Conservation (phyloP, 176 grass and related monocot genomes). For the Thinopyrum elongatum region DNA sequence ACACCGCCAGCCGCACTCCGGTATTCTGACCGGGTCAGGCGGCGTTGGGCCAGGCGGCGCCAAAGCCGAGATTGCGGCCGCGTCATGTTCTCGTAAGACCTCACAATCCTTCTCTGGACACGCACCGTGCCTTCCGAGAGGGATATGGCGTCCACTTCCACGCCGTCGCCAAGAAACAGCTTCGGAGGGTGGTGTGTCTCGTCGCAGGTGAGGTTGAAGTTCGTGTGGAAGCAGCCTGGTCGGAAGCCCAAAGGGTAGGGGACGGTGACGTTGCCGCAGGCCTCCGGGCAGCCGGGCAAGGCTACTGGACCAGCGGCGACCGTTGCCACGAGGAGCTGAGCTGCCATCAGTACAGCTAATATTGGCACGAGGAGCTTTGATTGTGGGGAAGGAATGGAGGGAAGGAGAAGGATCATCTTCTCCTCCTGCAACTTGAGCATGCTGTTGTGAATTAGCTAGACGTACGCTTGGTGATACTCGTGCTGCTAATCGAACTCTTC, state of each 20-base stretch:
- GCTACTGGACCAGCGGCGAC: neutral
- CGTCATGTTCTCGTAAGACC: too few species aligned
- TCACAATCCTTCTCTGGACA: neutral
- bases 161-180: neutral
- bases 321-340: neutral
- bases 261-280: slow-evolving; percentile 15
- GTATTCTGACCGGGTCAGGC: too few species aligned
- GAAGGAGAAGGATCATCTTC: too few species aligned
- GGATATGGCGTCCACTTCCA: slow-evolving; percentile 2
- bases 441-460: too few species aligned
- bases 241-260: slow-evolving; percentile 36
- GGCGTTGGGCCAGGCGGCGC: too few species aligned
- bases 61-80: too few species aligned
- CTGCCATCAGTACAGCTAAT: neutral
- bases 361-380: too few species aligned
- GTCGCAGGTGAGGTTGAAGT: slow-evolving; percentile 32
- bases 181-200: slow-evolving; percentile 4
- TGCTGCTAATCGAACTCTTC: too few species aligned
- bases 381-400: too few species aligned
- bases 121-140: neutral
- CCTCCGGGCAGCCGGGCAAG: slow-evolving; percentile 20
- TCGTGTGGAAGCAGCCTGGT: neutral
- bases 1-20: neutral
- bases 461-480: too few species aligned
- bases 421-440: too few species aligned